Conservation (phyloP, 2,329 filamentous ascomycete genomes). For the Rhinocladiella mackenziei region DNA sequence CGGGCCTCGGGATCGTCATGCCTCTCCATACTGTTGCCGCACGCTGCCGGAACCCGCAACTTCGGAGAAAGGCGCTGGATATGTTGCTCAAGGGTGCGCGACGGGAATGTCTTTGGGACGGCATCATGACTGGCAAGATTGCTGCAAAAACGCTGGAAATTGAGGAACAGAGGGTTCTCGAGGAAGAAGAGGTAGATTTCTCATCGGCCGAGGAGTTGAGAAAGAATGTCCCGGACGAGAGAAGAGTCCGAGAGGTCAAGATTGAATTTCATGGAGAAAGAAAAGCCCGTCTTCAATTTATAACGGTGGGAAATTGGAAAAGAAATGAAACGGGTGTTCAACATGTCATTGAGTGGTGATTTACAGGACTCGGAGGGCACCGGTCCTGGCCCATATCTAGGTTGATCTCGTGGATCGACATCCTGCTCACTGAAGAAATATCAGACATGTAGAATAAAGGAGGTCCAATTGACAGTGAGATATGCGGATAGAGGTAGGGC, state of each 20-base stretch:
- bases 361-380: too few relatives aligned
- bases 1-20: conserved; percentile 57
- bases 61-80: conserved; percentile 60
- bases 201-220: not conserved
- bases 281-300: conserved; percentile 8
- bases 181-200: too few relatives aligned
- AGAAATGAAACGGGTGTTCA: conserved; percentile 1
- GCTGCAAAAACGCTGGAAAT: conserved; percentile 10
- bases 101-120: conserved; percentile 66
- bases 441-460: too few relatives aligned
- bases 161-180: conserved; percentile 3
- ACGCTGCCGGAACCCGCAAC: conserved; percentile 58
- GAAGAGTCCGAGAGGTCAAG: conserved; percentile 14
- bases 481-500: too few relatives aligned
- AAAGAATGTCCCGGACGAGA: conserved; percentile 1
- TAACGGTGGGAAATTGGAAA: conserved; percentile 12
- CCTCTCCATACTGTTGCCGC: conserved; percentile 63
- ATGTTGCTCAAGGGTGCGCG: conserved; percentile 54
- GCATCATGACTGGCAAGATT: conserved; percentile 8
- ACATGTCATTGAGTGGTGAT: conserved; percentile 10
- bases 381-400: too few relatives aligned
- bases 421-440: too few relatives aligned
- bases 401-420: too few relatives aligned
- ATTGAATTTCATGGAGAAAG: conserved; percentile 7
- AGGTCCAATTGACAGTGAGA: too few relatives aligned